These are phyloP conservation scores for Skeletonema menzelii DNA, from an alignment of 108 stramenopile genomes.

Conservation along the genomic window DNA sequence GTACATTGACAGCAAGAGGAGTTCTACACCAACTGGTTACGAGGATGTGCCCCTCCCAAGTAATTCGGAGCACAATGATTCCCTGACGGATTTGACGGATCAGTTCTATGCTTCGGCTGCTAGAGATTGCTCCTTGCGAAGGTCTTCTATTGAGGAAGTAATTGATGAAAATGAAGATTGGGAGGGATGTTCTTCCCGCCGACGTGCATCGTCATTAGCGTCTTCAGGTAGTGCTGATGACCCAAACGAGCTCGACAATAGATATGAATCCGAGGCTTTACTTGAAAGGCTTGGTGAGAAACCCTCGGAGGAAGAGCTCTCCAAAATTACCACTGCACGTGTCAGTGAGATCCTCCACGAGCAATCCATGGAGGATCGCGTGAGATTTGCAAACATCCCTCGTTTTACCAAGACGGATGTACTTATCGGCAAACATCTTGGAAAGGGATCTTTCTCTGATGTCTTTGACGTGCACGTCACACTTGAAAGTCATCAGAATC, in stretches of 20 bases:
- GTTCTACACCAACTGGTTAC: too few relatives aligned
- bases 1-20: not conserved
- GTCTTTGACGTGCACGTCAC: constrained; percentile 14
- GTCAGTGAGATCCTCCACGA: not conserved
- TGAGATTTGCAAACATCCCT: not conserved
- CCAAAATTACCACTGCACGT: not conserved
- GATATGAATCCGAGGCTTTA: not conserved
- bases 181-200: not conserved
- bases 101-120: not conserved
- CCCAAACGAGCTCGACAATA: not conserved
- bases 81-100: not conserved
- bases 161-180: not conserved
- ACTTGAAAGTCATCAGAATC: not conserved
- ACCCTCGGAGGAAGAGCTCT: not conserved
- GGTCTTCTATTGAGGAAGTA: not conserved
- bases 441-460: constrained; percentile 16
- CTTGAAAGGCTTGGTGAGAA: not conserved
- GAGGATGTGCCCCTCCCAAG: not conserved
- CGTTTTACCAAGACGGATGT: constrained; percentile 9
- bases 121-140: too few relatives aligned
- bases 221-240: not conserved
- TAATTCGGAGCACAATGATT: not conserved
- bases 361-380: not conserved
- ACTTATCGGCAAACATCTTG: constrained; percentile 5
- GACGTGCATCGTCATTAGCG: not conserved